Percentiles rank a stretch among this genome's conserved stretches.
phyloP scores from a whole-genome alignment of 768 basidiomycete genomes.

The Russula earlei region DNA sequence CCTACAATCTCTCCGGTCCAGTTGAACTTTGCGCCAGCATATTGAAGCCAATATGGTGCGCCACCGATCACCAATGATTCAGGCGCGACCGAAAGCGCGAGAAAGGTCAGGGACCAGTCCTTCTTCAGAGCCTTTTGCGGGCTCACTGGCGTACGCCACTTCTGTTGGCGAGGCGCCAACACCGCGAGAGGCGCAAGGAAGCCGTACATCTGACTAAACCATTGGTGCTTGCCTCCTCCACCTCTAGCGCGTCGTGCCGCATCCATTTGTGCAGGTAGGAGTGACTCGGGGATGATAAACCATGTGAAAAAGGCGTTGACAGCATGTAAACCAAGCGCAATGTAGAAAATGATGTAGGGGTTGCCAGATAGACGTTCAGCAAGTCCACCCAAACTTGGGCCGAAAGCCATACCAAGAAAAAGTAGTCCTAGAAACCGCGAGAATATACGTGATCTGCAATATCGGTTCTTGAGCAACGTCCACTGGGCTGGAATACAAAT shows the following conservation, averaged over 20 bases:
- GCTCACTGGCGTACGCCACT: slow-evolving; percentile 26
- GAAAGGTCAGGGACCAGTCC: slow-evolving; percentile 58
- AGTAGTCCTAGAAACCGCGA: slow-evolving; percentile 58
- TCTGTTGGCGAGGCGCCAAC: slow-evolving; percentile 38
- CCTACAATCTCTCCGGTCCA: slow-evolving; percentile 10
- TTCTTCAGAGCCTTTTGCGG: slow-evolving; percentile 33
- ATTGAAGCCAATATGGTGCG: slow-evolving; percentile 21
- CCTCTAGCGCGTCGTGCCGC: slow-evolving; percentile 21
- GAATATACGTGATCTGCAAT: slow-evolving; percentile 49
- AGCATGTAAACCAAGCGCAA: slow-evolving; percentile 42
- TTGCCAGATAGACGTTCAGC: slow-evolving; percentile 48
- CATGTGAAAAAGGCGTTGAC: slow-evolving; percentile 42
- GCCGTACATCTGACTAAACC: slow-evolving; percentile 39
- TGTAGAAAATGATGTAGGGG: slow-evolving; percentile 62
- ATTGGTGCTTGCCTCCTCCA: slow-evolving; percentile 18
- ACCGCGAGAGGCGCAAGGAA: slow-evolving; percentile 68
- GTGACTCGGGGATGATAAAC: slow-evolving; percentile 69
- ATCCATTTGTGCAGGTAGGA: slow-evolving; percentile 36
- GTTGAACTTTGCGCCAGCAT: slow-evolving; percentile 2
- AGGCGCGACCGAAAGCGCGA: slow-evolving; percentile 46
- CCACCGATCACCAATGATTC: slow-evolving; percentile 6
- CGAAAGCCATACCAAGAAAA: slow-evolving; percentile 67
- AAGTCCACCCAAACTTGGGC: slow-evolving; percentile 63
- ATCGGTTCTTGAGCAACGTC: background rate
- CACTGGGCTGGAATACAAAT: background rate